A percentile compares a stretch with the other conserved stretches of the same genome.
Conservation (phyloP, 176 grass and related monocot genomes). For the Juncus effusus region DNA sequence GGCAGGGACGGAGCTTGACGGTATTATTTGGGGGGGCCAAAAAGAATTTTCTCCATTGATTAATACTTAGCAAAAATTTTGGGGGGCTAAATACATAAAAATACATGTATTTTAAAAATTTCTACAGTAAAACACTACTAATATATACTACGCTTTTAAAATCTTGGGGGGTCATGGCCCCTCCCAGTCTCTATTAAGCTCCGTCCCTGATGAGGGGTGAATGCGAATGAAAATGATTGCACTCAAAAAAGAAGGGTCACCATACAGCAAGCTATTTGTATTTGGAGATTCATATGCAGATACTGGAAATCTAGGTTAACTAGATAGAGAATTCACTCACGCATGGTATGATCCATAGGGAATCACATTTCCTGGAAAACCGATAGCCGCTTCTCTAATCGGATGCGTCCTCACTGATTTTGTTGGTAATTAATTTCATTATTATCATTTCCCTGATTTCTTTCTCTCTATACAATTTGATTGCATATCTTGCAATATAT, state of each 20-base stretch:
- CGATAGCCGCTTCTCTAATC: slow-evolving; percentile 70
- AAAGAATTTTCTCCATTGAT: no score
- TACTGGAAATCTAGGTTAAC: slow-evolving; percentile 74
- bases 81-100: no score
- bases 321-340: slow-evolving; percentile 58
- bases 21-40: no score
- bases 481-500: no score
- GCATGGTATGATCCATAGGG: slow-evolving; percentile 82
- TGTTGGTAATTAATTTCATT: slow-evolving; percentile 33
- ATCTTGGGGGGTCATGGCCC: no score
- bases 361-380: slow-evolving; percentile 51
- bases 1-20: no score
- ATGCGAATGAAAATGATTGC: not conserved
- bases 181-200: no score
- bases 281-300: slow-evolving; percentile 92
- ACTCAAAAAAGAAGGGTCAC: not conserved
- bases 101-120: no score
- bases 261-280: slow-evolving; percentile 51
- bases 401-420: slow-evolving; percentile 79
- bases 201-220: no score
- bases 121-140: no score
- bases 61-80: no score
- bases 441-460: not conserved
- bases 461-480: not conserved
- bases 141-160: no score